Evolutionary conservation across 192 early-diverging fungal species (phyloP).

Genomic region (Backusella mclennaniae): DNA sequence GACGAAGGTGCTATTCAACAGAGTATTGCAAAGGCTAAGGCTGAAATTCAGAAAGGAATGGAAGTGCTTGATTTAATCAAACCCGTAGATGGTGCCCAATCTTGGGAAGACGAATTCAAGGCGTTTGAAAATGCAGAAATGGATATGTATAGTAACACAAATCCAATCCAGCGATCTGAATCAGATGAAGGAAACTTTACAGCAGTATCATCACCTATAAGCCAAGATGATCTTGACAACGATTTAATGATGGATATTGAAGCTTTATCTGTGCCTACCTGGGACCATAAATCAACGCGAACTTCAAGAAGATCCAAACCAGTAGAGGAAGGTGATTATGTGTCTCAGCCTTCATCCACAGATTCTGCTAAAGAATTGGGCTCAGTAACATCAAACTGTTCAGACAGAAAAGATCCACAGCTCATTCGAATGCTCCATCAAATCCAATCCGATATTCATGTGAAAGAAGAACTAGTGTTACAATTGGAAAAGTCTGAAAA

Average conservation of each 20-base stretch:
- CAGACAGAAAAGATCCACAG: constrained; percentile 29
- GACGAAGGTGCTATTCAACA: constrained; percentile 25
- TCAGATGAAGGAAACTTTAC: constrained; percentile 33
- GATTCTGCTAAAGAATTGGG: background rate
- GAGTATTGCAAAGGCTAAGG: constrained; percentile 36
- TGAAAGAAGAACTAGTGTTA: constrained; percentile 59
- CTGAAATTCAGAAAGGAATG: constrained; percentile 39
- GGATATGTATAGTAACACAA: background rate
- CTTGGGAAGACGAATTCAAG: constrained; percentile 35
- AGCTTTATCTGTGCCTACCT: constrained; percentile 26
- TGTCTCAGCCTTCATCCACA: constrained; percentile 2
- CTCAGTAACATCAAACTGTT: background rate
- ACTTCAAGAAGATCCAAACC: background rate
- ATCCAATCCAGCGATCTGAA: constrained; percentile 13
- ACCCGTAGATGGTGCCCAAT: constrained; percentile 14
- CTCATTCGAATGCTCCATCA: constrained; percentile 52
- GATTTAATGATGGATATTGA: constrained; percentile 25
- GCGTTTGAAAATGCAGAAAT: constrained; percentile 31
- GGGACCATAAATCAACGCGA: constrained; percentile 16
- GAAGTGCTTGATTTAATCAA: constrained; percentile 32
- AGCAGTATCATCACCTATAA: constrained; percentile 8
- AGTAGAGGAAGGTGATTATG: background rate
- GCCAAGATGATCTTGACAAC: constrained; percentile 1
- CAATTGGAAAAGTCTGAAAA: constrained; percentile 56
- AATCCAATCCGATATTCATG: constrained; percentile 57